Base-by-base conservation (phyloP, 1,139 yeast species). In the Debaryomycetaceae sp. region DNA sequence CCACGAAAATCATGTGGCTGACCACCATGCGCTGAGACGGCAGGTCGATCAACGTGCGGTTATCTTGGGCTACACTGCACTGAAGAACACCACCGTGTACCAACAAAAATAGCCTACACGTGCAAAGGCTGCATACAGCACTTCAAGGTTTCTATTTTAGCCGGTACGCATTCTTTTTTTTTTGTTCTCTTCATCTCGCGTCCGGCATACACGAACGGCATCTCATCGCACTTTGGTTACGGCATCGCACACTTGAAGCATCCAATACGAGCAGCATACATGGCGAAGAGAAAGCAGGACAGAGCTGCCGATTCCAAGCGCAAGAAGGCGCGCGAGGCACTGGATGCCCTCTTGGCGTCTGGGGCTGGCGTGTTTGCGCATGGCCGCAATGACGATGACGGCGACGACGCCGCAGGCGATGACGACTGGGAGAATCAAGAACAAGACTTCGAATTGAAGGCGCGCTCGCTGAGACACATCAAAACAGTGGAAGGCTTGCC, bases 401-500 rank as follows among this genome's bases (percentile, higher is more conserved):
- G 37, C 11, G 37, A 30, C 13, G 35, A 35, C 4, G 35, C 42
- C 16, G 38, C 37, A 12, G 37, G 29, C 13, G 35, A 35, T 4
- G 35, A 42, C 16, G 59, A 59, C 38, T 63, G 70, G 70, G 84
- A 78, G n/a, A 68, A 76, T 39, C 75, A 71, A 41, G 88, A 80
- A 46, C 84, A 78, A 49, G 83, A 74, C 35, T 83, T 82, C 45
- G 91, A 82, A 50, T 52, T 70, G 41, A 59, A 48, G 36, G 86
- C 89, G 3, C 65, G 89, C 51, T 43, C 48, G 3, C 36, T 61
- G 22, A 38, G 35, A 14, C 45, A 54, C 13, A 59, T 64, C 10
- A 69, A 65, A 14, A 59, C 71, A 15, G 72, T 75, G 3, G 96
- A 84, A 49, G 80, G 84, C 8, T 67, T 89, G 38, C 97, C 98